Evolutionary conservation across 257 asterid genomes (phyloP).

Genomic region (Solanum chilense): DNA sequence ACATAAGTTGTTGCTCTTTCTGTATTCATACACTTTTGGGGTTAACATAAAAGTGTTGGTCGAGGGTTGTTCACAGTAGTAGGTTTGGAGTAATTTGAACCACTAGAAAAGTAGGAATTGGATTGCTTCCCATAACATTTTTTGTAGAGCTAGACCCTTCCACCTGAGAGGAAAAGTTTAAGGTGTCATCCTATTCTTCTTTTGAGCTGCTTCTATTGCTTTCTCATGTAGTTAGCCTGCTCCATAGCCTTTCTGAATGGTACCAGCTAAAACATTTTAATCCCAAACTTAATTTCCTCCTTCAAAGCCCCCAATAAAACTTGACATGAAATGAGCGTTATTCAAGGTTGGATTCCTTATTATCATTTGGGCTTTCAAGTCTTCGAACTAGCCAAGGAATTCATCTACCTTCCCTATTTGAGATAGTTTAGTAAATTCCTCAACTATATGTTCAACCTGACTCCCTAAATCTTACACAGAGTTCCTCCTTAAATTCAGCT

Average conservation of each 20-base stretch:
- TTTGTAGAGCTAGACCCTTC: background rate
- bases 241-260: no score
- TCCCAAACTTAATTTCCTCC: background rate
- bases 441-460: background rate
- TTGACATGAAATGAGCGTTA: background rate
- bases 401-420: background rate
- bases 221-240: background rate
- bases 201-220: background rate
- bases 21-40: background rate
- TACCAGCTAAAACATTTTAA: no score
- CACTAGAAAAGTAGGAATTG: background rate
- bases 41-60: background rate
- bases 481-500: background rate
- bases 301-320: background rate
- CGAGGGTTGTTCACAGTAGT: background rate
- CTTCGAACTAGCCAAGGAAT: background rate
- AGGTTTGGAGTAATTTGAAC: background rate
- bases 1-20: background rate
- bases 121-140: background rate
- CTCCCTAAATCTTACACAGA: background rate
- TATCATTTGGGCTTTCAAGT: background rate
- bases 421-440: background rate
- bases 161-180: background rate
- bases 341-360: background rate
- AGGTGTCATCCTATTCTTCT: background rate